Base-by-base conservation (phyloP, 352 stramenopile genomes). In the Phytopythium cucurbitacearum region DNA sequence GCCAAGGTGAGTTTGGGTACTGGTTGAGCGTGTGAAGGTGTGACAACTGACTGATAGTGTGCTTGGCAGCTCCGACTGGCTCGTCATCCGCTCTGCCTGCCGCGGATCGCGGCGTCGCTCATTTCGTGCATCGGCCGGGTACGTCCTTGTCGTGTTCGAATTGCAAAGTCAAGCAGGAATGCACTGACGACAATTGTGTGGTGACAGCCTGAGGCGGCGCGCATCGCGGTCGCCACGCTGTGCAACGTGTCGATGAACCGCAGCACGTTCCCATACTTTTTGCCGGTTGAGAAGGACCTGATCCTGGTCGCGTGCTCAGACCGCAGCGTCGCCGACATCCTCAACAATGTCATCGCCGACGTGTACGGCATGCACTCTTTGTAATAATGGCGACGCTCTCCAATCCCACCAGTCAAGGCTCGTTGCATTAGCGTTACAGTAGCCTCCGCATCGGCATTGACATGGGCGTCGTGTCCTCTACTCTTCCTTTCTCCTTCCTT, bases 341-440 rank as follows among this genome's bases (percentile, higher is more conserved):
- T 93, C 42, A 88, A 79, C 52, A 93, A 90, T 60, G 70, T 93
- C 44, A 71, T 90, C 32, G 80, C 76, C 5, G 80, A 93, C 41
- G 83, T 91, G 4, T 91, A 83, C 56, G 82, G 82, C 38, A 92
- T 92, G 79, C 80, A 92, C 53, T 81, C 83, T n/a, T 53, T 90
- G 41, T 89, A 72, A 69, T 11, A 28, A 28, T 28, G 21, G 21
- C 21, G 21, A 28, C 2, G 1, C 21, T 28, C 21, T 28, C 21
- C 21, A 28, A 28, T 28, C 21, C 21, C 21, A 28, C 21, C 21
- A 28, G 21, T 28, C 21, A 28, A 28, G 21, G 21, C 21, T 28
- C 21, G 21, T 28, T 28, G 21, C 21, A 28, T 28, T 28, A 28
- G 21, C 21, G 21, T 28, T 28, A 28, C 2, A 28, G 21, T 28